Base-by-base conservation (phyloP, 768 basidiomycete species). In the Mycena floridula region DNA sequence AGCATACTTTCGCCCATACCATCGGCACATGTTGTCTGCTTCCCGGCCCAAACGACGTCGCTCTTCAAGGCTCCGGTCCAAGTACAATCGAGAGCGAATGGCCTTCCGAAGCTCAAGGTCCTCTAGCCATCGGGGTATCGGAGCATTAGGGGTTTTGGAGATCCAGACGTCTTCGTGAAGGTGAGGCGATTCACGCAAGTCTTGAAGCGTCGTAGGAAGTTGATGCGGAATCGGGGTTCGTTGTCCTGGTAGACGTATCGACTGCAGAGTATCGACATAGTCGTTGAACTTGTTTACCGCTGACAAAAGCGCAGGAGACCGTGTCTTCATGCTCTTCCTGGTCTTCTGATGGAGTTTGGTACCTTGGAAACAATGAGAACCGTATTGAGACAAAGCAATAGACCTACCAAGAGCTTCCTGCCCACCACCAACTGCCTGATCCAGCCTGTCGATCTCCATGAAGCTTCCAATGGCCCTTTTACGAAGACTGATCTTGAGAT, bases 401-500 rank as follows among this genome's bases (percentile, higher is more conserved):
- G n/a, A 30, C 28, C 9, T 9, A 30, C 28, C 28, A n/a, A 61
- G 44, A 0, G 52, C 13, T 37, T 57, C 42, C 1, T 54, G 36
- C 9, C 40, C 24, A 0, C 60, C 57, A 0, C 53, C 53, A 1
- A 56, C 52, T 0, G 58, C 60, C 5, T 41, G 49, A 20, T 61
- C 55, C 0, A 61, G 38, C 8, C 49, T 54, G 12, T 59, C 58
- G 54, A 58, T 59, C 37, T 61, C 58, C 2, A 51, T 54, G 26
- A 61, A 60, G 23, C 50, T 54, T 0, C 49, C 53, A 11, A 60
- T 57, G 0, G 56, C 56, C 5, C 49, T 42, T 23, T 56, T 56
- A 1, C 52, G 40, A 15, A 61, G 54, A 41, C 56, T 55, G 12
- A 57, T 60, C 32, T 59, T 61, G 11, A 59, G 47, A 27, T 60